Base-by-base conservation (phyloP, 2,329 filamentous ascomycete species). In the Epichloe scottii region DNA sequence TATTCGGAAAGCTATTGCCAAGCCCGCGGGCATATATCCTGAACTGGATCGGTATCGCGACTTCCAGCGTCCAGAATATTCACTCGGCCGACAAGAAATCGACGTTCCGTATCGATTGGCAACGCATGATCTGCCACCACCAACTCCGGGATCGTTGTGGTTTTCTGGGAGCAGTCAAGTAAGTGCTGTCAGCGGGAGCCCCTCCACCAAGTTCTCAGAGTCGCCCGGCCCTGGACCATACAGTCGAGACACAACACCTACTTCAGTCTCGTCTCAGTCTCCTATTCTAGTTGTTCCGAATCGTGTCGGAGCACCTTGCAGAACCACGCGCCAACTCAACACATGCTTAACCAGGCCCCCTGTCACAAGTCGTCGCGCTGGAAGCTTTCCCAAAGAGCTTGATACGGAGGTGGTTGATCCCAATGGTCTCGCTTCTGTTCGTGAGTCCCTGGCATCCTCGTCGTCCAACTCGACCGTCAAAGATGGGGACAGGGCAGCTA, bases 161-260 rank as follows among this genome's bases (percentile, higher is more conserved):
- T 81, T 84, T 49, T 82, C 79, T 0, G 76, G 76, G 41, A 78
- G 75, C 60, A 80, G 75, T 55, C 73, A 77, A 54, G 52, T 73
- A 41, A 78, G 78, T 64, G 77, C 74, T 3, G 74, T 82, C 49
- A 88, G 85, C 54, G 79, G 74, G 23, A 89, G 84, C 53, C 84
- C 85, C 38, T 89, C 85, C 4, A 89, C 86, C 2, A 74, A 82
- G 54, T 89, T 85, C 59, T 87, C 84, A 2, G 85, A 81, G 51
- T 89, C 86, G 0, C 81, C 81, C 1, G 78, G 79, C 1, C 80
- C 84, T 11, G 79, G 83, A 2, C 70, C 80, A 5, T 89, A 88
- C 65, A 89, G 85, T 61, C 77, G 85, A 55, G 84, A 86, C 53
- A 89, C 85, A 1, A 89, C 86, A 3, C 86, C 86, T 6, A 89